Conservation (phyloP, 2,329 filamentous ascomycete genomes). For the Fusarium sp. region DNA sequence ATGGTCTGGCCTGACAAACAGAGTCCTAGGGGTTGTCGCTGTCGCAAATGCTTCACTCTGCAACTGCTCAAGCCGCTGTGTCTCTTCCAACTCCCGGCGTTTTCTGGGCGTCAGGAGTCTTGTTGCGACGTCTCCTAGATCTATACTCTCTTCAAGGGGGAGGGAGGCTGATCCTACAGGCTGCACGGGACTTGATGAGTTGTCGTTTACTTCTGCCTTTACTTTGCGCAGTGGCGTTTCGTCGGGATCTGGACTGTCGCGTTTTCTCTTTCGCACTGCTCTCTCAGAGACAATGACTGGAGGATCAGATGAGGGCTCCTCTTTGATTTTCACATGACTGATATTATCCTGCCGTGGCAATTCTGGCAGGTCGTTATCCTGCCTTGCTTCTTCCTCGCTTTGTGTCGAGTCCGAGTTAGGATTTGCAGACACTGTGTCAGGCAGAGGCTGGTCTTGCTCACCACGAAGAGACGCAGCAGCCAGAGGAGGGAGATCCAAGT, state of each 20-base stretch:
- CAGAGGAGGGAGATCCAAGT: slow-evolving; percentile 43
- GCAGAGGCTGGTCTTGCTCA: slow-evolving; percentile 7
- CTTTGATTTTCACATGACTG: slow-evolving; percentile 51
- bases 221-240: slow-evolving; percentile 47
- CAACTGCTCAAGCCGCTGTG: slow-evolving; percentile 14
- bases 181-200: slow-evolving; percentile 46
- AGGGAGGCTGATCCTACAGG: slow-evolving; percentile 38
- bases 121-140: slow-evolving; percentile 56
- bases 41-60: slow-evolving; percentile 15
- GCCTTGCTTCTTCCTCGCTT: slow-evolving; percentile 40
- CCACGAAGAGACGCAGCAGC: slow-evolving; percentile 33
- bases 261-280: slow-evolving; percentile 58
- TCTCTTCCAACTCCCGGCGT: slow-evolving; percentile 42
- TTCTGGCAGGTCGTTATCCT: slow-evolving; percentile 39
- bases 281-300: slow-evolving; percentile 63
- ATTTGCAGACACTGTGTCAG: slow-evolving; percentile 11
- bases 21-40: slow-evolving; percentile 25
- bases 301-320: slow-evolving; percentile 63
- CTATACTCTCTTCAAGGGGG: slow-evolving; percentile 64
- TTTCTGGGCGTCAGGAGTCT: slow-evolving; percentile 51
- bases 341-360: slow-evolving; percentile 22
- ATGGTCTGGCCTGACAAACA: slow-evolving; percentile 36
- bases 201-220: slow-evolving; percentile 53
- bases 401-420: slow-evolving; percentile 46
- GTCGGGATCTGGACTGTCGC: slow-evolving; percentile 38